These are phyloP conservation scores for Xylariaceae sp. DNA, from an alignment of 2,329 filamentous ascomycete genomes.

Conservation along the genomic window DNA sequence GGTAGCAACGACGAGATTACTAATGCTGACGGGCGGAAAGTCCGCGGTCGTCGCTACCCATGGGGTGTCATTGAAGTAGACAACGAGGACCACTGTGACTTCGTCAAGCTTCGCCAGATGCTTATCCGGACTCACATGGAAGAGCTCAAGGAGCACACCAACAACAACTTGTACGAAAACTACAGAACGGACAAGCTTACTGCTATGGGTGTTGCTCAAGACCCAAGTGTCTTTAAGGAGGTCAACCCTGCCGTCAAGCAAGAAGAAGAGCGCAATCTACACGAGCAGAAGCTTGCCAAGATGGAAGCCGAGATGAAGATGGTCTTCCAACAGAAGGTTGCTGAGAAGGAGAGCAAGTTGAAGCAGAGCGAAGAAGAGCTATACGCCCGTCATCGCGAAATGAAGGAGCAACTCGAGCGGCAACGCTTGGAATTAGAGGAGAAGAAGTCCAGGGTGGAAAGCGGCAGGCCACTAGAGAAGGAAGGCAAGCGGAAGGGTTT, in stretches of 20 bases:
- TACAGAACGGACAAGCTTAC: constrained; percentile 99
- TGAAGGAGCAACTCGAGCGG: constrained; percentile 98
- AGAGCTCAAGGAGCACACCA: constrained; percentile 99
- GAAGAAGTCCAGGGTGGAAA: constrained; percentile 95
- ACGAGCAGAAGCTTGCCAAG: constrained; percentile 99
- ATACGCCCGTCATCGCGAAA: constrained; percentile 95
- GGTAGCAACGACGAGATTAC: constrained; percentile 94
- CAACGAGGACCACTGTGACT: constrained; percentile 99
- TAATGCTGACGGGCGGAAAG: constrained; percentile 87
- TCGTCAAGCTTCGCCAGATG: constrained; percentile 99
- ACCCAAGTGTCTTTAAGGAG: constrained; percentile 99
- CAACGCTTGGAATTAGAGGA: constrained; percentile 94
- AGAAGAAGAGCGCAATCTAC: constrained; percentile 94
- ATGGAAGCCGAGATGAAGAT: constrained; percentile 99
- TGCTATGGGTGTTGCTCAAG: constrained; percentile 96
- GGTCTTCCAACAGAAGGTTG: constrained; percentile 99
- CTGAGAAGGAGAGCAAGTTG: constrained; percentile 98
- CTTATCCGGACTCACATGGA: constrained; percentile 99
- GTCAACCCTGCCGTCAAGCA: constrained; percentile 99
- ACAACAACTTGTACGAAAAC: constrained; percentile 98
- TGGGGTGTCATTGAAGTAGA: constrained; percentile 99
- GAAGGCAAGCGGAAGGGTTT: constrained; percentile 99
- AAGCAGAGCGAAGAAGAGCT: constrained; percentile 99
- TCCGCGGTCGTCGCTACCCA: constrained; percentile 92
- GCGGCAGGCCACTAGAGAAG: constrained; percentile 91